Conservation (phyloP, 805 yeast species). For the Candida argentea region DNA sequence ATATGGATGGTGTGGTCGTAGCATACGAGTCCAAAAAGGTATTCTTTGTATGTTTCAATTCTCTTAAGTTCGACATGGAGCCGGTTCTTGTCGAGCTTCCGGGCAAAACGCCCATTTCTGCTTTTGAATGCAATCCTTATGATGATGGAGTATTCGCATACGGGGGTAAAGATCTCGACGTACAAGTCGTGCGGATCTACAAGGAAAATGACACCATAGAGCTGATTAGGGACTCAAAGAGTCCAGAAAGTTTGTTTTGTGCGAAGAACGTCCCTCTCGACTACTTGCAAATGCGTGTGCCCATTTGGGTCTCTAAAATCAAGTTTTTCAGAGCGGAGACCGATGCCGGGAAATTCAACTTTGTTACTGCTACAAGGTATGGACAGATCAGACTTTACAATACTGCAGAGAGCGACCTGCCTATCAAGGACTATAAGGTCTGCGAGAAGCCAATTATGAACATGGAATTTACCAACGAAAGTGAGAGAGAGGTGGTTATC, state of each 20-base stretch:
- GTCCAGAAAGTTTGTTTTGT: conserved; percentile 37
- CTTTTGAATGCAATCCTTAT: conserved; percentile 39
- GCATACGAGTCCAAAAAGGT: conserved; percentile 39
- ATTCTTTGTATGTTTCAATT: conserved; percentile 26
- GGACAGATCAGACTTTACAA: conserved; percentile 75
- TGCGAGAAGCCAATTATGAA: conserved; percentile 45
- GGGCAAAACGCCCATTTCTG: conserved; percentile 35
- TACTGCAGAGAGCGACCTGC: conserved; percentile 57
- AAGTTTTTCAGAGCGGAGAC: conserved; percentile 32
- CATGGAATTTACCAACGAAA: conserved; percentile 22
- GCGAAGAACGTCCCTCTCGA: conserved; percentile 82
- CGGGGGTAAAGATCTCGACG: conserved; percentile 82
- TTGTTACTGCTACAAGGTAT: conserved; percentile 59
- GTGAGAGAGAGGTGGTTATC: conserved; percentile 39
- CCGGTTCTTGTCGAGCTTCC: conserved; percentile 25
- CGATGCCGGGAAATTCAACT: conserved; percentile 30
- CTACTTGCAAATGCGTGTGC: conserved; percentile 68
- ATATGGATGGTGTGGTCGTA: conserved; percentile 24
- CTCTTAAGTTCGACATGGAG: conserved; percentile 16
- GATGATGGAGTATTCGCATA: conserved; percentile 51
- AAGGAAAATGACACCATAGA: conserved; percentile 11
- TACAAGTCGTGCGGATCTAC: conserved; percentile 37
- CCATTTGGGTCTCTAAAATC: conserved; percentile 65
- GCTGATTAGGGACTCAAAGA: conserved; percentile 12
- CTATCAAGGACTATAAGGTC: conserved; percentile 45